Percentiles rank a stretch among this genome's conserved stretches.
Conservation (phyloP, 805 yeast genomes). For the Metschnikowia lachancei region DNA sequence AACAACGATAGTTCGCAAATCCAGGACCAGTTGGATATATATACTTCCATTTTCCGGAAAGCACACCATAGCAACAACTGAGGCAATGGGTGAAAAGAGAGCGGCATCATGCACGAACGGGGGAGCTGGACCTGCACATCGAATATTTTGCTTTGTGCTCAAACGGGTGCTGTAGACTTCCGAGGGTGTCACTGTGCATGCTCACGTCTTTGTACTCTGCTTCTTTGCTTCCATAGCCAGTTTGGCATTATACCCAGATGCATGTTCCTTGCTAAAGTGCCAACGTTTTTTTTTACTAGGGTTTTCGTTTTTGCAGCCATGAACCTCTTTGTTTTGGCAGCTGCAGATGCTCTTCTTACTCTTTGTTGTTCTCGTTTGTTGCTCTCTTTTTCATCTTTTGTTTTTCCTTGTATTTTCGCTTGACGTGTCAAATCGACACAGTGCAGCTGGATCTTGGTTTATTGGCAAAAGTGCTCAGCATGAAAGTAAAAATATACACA, state of each 20-base stretch:
- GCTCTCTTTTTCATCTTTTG: too few relatives aligned
- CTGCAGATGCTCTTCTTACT: too few relatives aligned
- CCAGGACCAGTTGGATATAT: constrained; percentile 8
- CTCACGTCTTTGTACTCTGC: constrained; percentile 1
- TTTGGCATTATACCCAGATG: not conserved
- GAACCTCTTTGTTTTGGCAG: too few relatives aligned
- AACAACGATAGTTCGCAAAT: not conserved
- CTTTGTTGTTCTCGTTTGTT: too few relatives aligned
- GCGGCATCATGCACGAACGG: constrained; percentile 13
- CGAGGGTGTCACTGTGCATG: constrained; percentile 16
- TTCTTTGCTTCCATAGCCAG: constrained; percentile 11
- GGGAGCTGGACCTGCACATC: constrained; percentile 12
- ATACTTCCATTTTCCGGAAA: constrained; percentile 8
- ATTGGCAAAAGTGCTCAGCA: not conserved
- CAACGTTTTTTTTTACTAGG: too few relatives aligned
- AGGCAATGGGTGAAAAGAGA: constrained; percentile 7
- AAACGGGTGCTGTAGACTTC: constrained; percentile 17
- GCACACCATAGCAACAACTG: constrained; percentile 16
- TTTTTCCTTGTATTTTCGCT: too few relatives aligned
- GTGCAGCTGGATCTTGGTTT: too few relatives aligned
- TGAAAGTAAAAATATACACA: not conserved
- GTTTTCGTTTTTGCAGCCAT: not conserved
- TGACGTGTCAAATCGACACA: too few relatives aligned
- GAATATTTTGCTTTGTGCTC: constrained; percentile 20
- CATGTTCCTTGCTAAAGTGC: not conserved